Evolutionary conservation across 768 basidiomycete species (phyloP).

Genomic region (Clavaria fumosa): DNA sequence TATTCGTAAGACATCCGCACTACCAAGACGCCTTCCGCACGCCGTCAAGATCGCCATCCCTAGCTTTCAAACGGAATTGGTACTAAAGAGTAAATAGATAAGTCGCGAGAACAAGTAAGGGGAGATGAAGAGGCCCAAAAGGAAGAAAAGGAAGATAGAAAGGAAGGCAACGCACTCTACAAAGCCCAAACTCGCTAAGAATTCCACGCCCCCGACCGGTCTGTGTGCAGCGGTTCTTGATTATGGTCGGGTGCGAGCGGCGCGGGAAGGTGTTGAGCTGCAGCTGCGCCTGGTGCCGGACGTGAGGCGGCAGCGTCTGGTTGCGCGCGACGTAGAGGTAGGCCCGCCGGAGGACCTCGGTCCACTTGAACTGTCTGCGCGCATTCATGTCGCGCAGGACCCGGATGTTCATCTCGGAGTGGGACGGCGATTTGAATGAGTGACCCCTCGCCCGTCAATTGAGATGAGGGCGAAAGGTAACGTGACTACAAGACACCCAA

Average conservation of each 20-base stretch:
- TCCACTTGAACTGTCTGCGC: slow-evolving; percentile 49
- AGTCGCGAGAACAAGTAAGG: not conserved
- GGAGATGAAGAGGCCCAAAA: slow-evolving; percentile 9
- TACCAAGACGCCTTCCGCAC: slow-evolving; percentile 92
- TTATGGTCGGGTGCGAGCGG: slow-evolving; percentile 70
- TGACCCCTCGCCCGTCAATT: slow-evolving; percentile 4
- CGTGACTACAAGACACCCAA: not conserved
- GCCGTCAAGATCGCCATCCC: slow-evolving; percentile 70
- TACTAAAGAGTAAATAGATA: slow-evolving; percentile 31
- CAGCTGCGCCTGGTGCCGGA: slow-evolving; percentile 88
- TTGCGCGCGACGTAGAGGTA: slow-evolving; percentile 92
- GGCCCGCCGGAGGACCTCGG: slow-evolving; percentile 75
- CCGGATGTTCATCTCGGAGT: slow-evolving; percentile 30
- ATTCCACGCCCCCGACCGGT: slow-evolving; percentile 79
- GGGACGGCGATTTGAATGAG: too few species aligned
- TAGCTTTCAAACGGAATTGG: slow-evolving; percentile 81
- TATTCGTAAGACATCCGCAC: too few species aligned
- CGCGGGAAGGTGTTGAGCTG: slow-evolving; percentile 79
- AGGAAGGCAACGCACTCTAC: slow-evolving; percentile 37
- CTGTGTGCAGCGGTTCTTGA: slow-evolving; percentile 80
- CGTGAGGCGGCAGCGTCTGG: slow-evolving; percentile 69
- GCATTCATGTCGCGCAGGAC: slow-evolving; percentile 71
- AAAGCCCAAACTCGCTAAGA: slow-evolving; percentile 78
- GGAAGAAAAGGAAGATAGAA: slow-evolving; percentile 5
- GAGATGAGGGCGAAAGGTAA: not conserved